phyloP scores from a whole-genome alignment of 345 rosid genomes.

The Aquilaria sinensis region DNA sequence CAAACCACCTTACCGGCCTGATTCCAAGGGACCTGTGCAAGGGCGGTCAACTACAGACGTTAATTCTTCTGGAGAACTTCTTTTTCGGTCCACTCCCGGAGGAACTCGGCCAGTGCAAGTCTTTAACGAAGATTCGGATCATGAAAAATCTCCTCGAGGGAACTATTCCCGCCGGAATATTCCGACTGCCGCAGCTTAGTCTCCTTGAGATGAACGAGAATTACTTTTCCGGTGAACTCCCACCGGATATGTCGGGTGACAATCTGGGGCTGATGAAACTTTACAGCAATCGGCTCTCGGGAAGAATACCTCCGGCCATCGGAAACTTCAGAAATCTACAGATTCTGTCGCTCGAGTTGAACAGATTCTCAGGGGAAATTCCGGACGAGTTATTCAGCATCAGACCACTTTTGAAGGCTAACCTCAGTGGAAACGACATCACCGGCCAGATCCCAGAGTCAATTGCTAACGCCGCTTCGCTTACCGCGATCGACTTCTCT shows the following conservation, averaged over 20 bases:
- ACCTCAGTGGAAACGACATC: slow-evolving; percentile 49
- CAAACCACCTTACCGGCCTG: slow-evolving; percentile 64
- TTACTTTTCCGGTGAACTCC: slow-evolving; percentile 67
- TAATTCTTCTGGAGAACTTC: slow-evolving; percentile 64
- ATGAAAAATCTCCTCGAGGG: slow-evolving; percentile 51
- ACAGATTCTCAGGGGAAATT: slow-evolving; percentile 51
- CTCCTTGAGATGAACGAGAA: slow-evolving; percentile 57
- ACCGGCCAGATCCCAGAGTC: slow-evolving; percentile 59
- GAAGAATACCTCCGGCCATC: slow-evolving; percentile 61
- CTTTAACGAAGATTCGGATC: slow-evolving; percentile 47
- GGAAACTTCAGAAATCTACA: slow-evolving; percentile 42
- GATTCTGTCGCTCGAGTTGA: slow-evolving; percentile 39
- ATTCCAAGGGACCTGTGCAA: slow-evolving; percentile 66
- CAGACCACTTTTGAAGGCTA: slow-evolving; percentile 36
- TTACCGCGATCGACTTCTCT: slow-evolving; percentile 62
- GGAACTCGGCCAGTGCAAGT: slow-evolving; percentile 60
- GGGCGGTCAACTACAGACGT: slow-evolving; percentile 42
- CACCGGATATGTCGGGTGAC: slow-evolving; percentile 48
- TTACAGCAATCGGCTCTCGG: slow-evolving; percentile 56
- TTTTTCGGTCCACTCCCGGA: slow-evolving; percentile 70
- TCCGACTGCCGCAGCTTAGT: slow-evolving; percentile 37
- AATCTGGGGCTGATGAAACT: slow-evolving; percentile 32
- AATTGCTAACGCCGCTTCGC: slow-evolving; percentile 32
- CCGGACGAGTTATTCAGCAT: slow-evolving; percentile 47
- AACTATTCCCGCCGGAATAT: slow-evolving; percentile 63